Percentiles rank a stretch among this genome's conserved stretches.
These are phyloP conservation scores for Sporothrix luriei DNA, from an alignment of 2,329 filamentous ascomycete genomes.

Conservation along the genomic window DNA sequence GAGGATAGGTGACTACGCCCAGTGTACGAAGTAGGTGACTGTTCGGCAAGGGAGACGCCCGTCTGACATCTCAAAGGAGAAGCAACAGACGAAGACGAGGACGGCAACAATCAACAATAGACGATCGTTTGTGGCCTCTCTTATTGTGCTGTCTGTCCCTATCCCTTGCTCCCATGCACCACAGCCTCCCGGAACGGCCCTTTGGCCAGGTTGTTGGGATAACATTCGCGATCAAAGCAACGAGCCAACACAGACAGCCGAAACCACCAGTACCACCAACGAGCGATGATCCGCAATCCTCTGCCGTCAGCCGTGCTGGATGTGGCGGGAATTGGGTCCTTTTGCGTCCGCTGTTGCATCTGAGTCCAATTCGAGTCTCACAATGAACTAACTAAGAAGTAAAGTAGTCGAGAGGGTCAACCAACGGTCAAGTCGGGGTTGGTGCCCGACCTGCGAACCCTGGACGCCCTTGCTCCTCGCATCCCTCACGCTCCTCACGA, in stretches of 20 bases:
- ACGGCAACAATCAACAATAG: background rate
- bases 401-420: background rate
- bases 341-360: background rate
- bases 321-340: background rate
- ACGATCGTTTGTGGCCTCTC: conserved; percentile 4
- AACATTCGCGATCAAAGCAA: background rate
- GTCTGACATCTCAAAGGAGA: background rate
- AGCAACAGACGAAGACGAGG: background rate
- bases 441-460: background rate
- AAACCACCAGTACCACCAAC: no score
- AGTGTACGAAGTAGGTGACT: background rate
- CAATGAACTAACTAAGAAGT: no score
- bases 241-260: background rate
- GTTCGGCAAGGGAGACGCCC: background rate
- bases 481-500: background rate
- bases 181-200: conserved; percentile 20
- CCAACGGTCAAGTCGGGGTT: conserved; percentile 4
- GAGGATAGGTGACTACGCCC: background rate
- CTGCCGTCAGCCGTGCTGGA: background rate
- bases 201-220: background rate
- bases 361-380: no score
- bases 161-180: conserved; percentile 10
- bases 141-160: background rate
- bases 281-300: background rate
- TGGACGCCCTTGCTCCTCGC: background rate